Evolutionary conservation across 1,284 basidiomycete species (phyloP), one percentile per base, ranked within the genome.

Genomic region (Anthracocystis setariae): DNA sequence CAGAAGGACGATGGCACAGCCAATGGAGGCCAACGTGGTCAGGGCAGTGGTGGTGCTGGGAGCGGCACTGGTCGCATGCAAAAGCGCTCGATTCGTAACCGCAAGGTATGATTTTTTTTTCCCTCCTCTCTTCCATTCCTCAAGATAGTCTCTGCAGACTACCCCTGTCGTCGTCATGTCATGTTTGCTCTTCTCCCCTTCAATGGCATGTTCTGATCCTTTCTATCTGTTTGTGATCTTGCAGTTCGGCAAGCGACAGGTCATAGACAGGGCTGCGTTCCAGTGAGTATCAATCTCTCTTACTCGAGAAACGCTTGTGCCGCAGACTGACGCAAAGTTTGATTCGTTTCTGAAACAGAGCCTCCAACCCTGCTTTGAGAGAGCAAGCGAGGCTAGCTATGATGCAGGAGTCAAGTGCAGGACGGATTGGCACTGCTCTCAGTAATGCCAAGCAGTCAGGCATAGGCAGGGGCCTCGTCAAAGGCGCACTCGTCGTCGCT

Each of bases 101-200:
- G 46, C 42, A 52, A 67, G 64, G 64, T 67, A 67, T 67, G 64
- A 67, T 44, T 21, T n/a, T 18, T 27, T 29, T 15, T 45, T 29
- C 18, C 27, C 46, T 17, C 21, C 40, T 25, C 46, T 24, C 17
- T n/a, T 17, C 38, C n/a, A 18, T 44, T 37, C 35, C 24, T 15
- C n/a, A 3, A 20, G 15, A 20, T 3, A 29, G 20, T 42, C 29
- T 18, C 12, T 15, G 18, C 24, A 40, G 15, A 17, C 44, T 3
- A 35, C 20, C 32, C 21, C 23, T n/a, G 20, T 13, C 17, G 13
- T 20, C 24, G 3, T 45, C 23, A 44, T 58, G 33, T 52, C 44
- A 21, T 27, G 8, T 20, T 5, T 35, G 7, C 17, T 29, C 8
- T 25, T n/a, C 4, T 8, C 24, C 24, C 21, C 25, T 7, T 44